Evolutionary conservation across 2,329 filamentous ascomycete species (phyloP).

Genomic region (Endoconidiophora laricicola): DNA sequence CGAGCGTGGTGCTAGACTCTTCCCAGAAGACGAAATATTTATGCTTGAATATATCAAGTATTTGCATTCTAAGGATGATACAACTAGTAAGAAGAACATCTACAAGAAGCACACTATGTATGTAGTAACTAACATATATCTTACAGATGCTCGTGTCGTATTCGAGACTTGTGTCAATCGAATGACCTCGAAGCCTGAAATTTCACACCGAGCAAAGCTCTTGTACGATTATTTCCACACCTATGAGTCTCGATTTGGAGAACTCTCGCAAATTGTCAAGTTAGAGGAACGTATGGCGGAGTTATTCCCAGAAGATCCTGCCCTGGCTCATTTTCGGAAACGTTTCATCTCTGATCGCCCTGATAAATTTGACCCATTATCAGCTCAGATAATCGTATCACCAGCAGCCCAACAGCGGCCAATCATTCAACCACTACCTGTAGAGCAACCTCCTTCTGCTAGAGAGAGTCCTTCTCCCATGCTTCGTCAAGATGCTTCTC

Average conservation of each 20-base stretch:
- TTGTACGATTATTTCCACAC: conserved; percentile 88
- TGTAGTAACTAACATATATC: conserved; percentile 14
- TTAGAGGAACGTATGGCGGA: conserved; percentile 86
- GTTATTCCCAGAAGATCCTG: conserved; percentile 78
- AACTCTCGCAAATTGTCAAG: conserved; percentile 77
- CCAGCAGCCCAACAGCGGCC: conserved; percentile 60
- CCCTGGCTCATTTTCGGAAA: conserved; percentile 55
- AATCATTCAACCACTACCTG: conserved; percentile 26
- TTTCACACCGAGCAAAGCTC: conserved; percentile 58
- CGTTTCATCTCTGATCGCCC: conserved; percentile 46
- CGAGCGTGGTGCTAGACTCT: conserved; percentile 81
- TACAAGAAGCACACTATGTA: conserved; percentile 12
- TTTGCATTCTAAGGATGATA: conserved; percentile 78
- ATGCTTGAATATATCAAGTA: conserved; percentile 94
- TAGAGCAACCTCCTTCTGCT: conserved; percentile 30
- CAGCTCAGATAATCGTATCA: conserved; percentile 69
- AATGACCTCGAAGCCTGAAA: conserved; percentile 60
- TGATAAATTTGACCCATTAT: conserved; percentile 61
- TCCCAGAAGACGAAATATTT: conserved; percentile 85
- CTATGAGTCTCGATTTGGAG: conserved; percentile 87
- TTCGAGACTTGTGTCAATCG: conserved; percentile 88
- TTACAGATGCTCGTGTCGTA: conserved; percentile 72
- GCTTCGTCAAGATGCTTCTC: conserved; percentile 18
- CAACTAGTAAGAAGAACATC: conserved; percentile 52
- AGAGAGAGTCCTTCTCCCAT: conserved; percentile 28